These are phyloP conservation scores for Macrotyloma uniflorum DNA, from an alignment of 306 rosid species.

Conservation along the genomic window DNA sequence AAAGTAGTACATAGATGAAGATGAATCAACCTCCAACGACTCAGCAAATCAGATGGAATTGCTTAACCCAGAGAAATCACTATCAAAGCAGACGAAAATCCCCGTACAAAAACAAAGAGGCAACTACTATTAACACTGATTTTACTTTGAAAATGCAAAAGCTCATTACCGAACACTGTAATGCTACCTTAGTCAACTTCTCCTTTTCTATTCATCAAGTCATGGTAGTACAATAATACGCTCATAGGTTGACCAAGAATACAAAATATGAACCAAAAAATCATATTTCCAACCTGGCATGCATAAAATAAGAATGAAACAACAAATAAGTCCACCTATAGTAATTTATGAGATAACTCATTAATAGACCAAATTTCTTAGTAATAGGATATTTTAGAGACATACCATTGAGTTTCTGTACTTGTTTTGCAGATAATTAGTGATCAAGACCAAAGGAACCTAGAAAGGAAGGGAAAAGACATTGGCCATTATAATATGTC, in stretches of 20 bases:
- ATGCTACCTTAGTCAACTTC: conserved; percentile 40
- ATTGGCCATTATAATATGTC: conserved; percentile 12
- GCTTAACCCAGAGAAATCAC: conserved; percentile 26
- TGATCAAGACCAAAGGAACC: conserved; percentile 84
- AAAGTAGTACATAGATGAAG: conserved; percentile 15
- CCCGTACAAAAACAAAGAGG: conserved; percentile 23
- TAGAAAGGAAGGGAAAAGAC: conserved; percentile 35
- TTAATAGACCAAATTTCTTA: conserved; percentile 18
- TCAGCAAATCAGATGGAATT: conserved; percentile 19
- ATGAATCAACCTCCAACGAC: conserved; percentile 26
- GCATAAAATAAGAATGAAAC: conserved; percentile 11
- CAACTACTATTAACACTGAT: conserved; percentile 39
- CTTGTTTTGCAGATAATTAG: conserved; percentile 77
- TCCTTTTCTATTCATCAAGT: conserved; percentile 84
- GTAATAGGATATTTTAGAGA: background rate
- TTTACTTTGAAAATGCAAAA: conserved; percentile 1
- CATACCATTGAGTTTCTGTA: conserved; percentile 87
- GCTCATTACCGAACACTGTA: conserved; percentile 17
- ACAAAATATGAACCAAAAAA: conserved; percentile 91
- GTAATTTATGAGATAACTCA: background rate
- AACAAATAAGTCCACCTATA: conserved; percentile 26
- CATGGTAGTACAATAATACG: conserved; percentile 87
- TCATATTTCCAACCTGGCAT: conserved; percentile 90
- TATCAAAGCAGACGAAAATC: conserved; percentile 16
- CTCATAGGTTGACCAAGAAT: conserved; percentile 97